phyloP scores from a whole-genome alignment of 495 filamentous ascomycete genomes.

The Penicillium crystallinum region DNA sequence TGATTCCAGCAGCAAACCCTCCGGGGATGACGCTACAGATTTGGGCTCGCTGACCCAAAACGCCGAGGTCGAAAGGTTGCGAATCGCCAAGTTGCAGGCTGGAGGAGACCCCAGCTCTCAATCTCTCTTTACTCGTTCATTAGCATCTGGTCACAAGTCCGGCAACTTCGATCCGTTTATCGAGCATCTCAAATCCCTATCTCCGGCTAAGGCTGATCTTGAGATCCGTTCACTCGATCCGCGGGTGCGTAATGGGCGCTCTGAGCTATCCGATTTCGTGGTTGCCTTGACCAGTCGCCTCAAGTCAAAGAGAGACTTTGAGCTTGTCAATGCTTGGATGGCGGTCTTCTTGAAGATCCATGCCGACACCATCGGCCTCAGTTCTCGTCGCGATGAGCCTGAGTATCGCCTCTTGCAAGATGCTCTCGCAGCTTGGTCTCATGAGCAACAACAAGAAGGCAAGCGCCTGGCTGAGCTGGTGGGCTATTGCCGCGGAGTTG shows the following conservation, averaged over 20 bases:
- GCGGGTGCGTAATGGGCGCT: slow-evolving; percentile 34
- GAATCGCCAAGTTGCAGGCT: slow-evolving; percentile 45
- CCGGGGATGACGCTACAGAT: slow-evolving; percentile 30
- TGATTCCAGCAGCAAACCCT: slow-evolving; percentile 14
- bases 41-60: slow-evolving; percentile 31
- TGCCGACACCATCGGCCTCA: slow-evolving; percentile 49
- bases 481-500: slow-evolving; percentile 81
- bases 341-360: slow-evolving; percentile 80
- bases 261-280: slow-evolving; percentile 67
- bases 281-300: slow-evolving; percentile 66
- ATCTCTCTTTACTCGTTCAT: slow-evolving; percentile 53
- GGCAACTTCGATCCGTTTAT: slow-evolving; percentile 55
- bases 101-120: slow-evolving; percentile 22
- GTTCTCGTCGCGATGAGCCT: slow-evolving; percentile 39
- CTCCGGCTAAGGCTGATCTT: slow-evolving; percentile 77
- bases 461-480: slow-evolving; percentile 69
- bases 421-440: slow-evolving; percentile 59
- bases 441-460: slow-evolving; percentile 60
- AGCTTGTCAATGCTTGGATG: slow-evolving; percentile 96
- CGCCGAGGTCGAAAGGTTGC: slow-evolving; percentile 44
- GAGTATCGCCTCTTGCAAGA: slow-evolving; percentile 39
- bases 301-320: slow-evolving; percentile 68
- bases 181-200: slow-evolving; percentile 68
- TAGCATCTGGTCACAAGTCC: slow-evolving; percentile 37
- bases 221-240: slow-evolving; percentile 75